phyloP scores from a whole-genome alignment of 1,284 basidiomycete species.

The Cutaneotrichosporon sp. region DNA sequence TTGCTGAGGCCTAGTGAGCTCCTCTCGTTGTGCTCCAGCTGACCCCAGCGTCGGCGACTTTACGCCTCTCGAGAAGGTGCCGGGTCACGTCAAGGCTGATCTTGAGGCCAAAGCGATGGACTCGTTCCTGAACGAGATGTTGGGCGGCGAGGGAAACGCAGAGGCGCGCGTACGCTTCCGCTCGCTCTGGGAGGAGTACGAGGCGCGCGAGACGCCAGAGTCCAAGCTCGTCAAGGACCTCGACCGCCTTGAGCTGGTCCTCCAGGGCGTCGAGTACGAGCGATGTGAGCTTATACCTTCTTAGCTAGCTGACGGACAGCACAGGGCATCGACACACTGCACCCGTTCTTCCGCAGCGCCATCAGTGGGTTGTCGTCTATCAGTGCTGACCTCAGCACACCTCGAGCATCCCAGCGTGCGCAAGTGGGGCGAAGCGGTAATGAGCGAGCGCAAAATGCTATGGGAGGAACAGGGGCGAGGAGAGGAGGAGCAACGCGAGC shows the following conservation, averaged over 20 bases:
- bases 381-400: constrained; percentile 33
- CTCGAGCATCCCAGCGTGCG: constrained; percentile 74
- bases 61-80: constrained; percentile 80
- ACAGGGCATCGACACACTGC: constrained; percentile 46
- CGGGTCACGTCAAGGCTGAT: constrained; percentile 72
- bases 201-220: constrained; percentile 75
- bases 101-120: constrained; percentile 77
- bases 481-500: constrained; percentile 38
- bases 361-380: constrained; percentile 37
- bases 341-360: constrained; percentile 51
- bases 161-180: constrained; percentile 75
- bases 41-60: constrained; percentile 76
- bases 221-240: constrained; percentile 91
- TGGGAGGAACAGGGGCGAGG: constrained; percentile 44
- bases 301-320: constrained; percentile 30
- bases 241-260: constrained; percentile 88
- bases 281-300: constrained; percentile 44
- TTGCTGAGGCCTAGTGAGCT: constrained; percentile 81
- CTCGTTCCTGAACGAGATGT: constrained; percentile 83
- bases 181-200: constrained; percentile 89
- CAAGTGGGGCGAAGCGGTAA: constrained; percentile 68
- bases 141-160: constrained; percentile 64
- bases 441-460: constrained; percentile 57
- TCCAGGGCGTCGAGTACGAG: constrained; percentile 61
- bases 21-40: neutral